A percentile compares a stretch with the other conserved stretches of the same genome.
These are phyloP conservation scores for Paecilomyces sp. DNA, from an alignment of 2,329 filamentous ascomycete species.

Conservation along the genomic window DNA sequence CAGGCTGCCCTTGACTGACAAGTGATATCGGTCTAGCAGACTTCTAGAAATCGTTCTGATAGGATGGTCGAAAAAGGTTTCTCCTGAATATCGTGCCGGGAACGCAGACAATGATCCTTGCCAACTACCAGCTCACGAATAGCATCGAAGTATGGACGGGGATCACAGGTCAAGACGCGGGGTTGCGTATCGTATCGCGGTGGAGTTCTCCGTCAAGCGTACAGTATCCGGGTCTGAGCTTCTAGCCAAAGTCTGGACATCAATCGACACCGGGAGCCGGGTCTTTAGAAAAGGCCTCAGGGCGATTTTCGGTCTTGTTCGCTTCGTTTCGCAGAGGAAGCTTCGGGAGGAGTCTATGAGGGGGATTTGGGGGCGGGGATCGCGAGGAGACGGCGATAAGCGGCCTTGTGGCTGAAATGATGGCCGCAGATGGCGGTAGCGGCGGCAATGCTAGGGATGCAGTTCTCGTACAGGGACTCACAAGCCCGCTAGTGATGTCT, in stretches of 20 bases:
- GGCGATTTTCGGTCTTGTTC: neutral
- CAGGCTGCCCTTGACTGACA: neutral
- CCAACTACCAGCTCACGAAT: neutral
- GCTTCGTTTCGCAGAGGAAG: neutral
- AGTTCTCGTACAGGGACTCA: neutral
- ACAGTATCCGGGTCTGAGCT: neutral
- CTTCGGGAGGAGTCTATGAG: slow-evolving; percentile 1
- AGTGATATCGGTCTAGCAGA: neutral
- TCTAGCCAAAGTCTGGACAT: neutral
- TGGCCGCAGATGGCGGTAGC: slow-evolving; percentile 1
- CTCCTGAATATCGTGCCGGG: neutral
- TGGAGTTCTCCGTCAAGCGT: neutral
- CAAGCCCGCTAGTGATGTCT: neutral
- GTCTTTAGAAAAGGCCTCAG: neutral
- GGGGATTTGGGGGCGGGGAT: neutral
- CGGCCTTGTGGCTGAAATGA: slow-evolving; percentile 5
- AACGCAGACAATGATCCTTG: neutral
- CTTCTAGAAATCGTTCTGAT: neutral
- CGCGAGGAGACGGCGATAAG: slow-evolving; percentile 4
- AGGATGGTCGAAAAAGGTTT: neutral
- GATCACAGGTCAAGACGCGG: neutral
- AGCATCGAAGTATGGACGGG: neutral
- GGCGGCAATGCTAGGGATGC: slow-evolving; percentile 3
- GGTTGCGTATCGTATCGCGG: neutral
- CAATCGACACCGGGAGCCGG: neutral